Conservation (phyloP, 2,329 filamentous ascomycete genomes). For the Diaporthe amygdali region DNA sequence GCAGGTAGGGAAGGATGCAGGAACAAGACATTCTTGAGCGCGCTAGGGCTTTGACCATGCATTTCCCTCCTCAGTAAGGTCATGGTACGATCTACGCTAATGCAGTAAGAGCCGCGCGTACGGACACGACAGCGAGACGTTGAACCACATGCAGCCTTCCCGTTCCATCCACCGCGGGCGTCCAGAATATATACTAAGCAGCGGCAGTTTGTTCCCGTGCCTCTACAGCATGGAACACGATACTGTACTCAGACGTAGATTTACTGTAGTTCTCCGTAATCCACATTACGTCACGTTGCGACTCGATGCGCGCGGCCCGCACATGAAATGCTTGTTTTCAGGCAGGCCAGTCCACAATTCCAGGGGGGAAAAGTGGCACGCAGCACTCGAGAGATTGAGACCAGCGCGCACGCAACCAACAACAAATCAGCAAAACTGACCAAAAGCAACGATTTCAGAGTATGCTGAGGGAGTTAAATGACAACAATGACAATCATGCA, state of each 20-base stretch:
- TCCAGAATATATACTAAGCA: too few relatives aligned
- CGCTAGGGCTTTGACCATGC: too few relatives aligned
- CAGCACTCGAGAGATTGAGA: neutral
- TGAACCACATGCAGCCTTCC: too few relatives aligned
- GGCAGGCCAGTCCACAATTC: constrained; percentile 14
- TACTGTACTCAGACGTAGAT: too few relatives aligned
- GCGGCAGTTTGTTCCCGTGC: too few relatives aligned
- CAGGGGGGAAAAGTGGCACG: constrained; percentile 19
- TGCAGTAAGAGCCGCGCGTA: too few relatives aligned
- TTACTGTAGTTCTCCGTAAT: too few relatives aligned
- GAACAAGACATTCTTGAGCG: neutral
- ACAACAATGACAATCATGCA: neutral
- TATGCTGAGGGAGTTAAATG: neutral
- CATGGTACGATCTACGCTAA: too few relatives aligned
- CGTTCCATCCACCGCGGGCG: too few relatives aligned
- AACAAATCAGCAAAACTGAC: neutral
- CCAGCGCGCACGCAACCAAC: constrained; percentile 13
- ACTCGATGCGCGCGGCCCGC: neutral
- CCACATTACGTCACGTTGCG: neutral
- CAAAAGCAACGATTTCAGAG: neutral
- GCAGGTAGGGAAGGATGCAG: neutral
- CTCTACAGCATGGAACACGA: too few relatives aligned
- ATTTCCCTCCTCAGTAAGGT: too few relatives aligned
- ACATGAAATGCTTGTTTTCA: neutral
- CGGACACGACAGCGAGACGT: too few relatives aligned